Evolutionary conservation across 164 flowering plant species (phyloP).

Genomic region (Dillenia suffruticosa): DNA sequence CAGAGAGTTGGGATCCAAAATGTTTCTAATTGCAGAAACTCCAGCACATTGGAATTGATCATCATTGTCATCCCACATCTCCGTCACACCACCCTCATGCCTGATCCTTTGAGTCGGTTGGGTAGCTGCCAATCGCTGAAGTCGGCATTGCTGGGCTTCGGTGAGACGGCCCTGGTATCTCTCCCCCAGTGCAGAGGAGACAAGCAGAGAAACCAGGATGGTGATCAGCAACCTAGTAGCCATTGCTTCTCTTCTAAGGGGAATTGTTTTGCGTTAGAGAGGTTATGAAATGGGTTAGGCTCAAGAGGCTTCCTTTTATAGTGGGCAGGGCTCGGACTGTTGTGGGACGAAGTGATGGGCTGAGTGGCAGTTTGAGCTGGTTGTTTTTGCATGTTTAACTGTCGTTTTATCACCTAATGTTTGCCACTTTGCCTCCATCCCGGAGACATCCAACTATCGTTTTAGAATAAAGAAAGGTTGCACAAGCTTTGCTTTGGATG

Average conservation of each 20-base stretch:
- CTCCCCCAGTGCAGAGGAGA: conserved; percentile 4
- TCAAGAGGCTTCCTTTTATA: conserved; percentile 11
- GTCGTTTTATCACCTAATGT: conserved; percentile 5
- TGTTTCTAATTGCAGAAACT: conserved; percentile 23
- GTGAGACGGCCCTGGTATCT: conserved; percentile 4
- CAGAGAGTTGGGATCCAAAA: conserved; percentile 22
- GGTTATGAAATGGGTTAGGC: conserved; percentile 1
- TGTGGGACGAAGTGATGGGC: not conserved
- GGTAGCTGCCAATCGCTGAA: conserved; percentile 16
- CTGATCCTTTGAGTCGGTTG: conserved; percentile 21
- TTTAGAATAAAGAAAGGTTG: too few relatives aligned
- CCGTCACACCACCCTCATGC: conserved; percentile 33
- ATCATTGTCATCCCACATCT: conserved; percentile 31
- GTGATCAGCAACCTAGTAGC: conserved; percentile 13
- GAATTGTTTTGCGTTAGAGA: not conserved
- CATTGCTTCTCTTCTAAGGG: not conserved
- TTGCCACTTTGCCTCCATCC: conserved; percentile 1
- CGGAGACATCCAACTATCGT: too few relatives aligned
- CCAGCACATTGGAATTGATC: conserved; percentile 39
- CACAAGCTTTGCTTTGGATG: too few relatives aligned
- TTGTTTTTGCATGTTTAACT: conserved; percentile 6
- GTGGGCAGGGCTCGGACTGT: conserved; percentile 6
- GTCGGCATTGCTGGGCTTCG: conserved; percentile 23
- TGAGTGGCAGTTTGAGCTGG: conserved; percentile 4
- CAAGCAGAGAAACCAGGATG: conserved; percentile 13